Evolutionary conservation across 257 asterid genomes (phyloP).

Genomic region (Jacaranda copaia): DNA sequence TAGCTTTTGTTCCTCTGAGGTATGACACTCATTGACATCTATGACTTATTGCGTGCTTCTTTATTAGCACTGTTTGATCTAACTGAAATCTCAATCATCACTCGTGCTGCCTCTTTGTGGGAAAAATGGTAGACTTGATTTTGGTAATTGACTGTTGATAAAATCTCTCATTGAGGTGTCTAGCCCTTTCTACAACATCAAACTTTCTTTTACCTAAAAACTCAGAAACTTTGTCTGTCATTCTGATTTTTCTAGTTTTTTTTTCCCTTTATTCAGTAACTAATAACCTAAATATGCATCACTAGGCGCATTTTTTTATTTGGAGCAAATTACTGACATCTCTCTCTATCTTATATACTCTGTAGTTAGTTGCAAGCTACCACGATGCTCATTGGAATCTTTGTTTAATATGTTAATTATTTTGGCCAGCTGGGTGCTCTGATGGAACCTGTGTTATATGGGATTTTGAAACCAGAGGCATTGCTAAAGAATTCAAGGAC

Average conservation of each 20-base stretch:
- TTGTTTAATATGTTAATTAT: constrained; percentile 12
- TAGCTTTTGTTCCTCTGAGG: constrained; percentile 9
- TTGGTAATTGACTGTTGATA: not conserved
- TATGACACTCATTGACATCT: constrained; percentile 10
- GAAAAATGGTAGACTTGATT: not conserved
- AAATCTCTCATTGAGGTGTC: not conserved
- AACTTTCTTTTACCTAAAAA: constrained; percentile 17
- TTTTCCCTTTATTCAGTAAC: constrained; percentile 5
- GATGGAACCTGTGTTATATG: constrained; percentile 90
- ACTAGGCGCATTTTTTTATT: not conserved
- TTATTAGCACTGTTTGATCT: constrained; percentile 14
- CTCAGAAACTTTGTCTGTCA: not conserved
- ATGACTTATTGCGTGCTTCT: not conserved
- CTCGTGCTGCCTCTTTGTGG: not conserved
- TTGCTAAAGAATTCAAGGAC: constrained; percentile 74
- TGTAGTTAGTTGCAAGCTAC: constrained; percentile 29
- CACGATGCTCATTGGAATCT: constrained; percentile 4
- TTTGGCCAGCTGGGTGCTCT: constrained; percentile 82
- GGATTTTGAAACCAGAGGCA: constrained; percentile 94
- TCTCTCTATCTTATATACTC: constrained; percentile 13
- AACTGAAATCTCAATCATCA: constrained; percentile 3
- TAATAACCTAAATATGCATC: not conserved
- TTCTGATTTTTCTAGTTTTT: constrained; percentile 18
- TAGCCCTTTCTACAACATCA: not conserved
- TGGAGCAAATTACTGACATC: not conserved